Conservation (phyloP, 139 green algal genomes). For the Yamagishiella unicocca region DNA sequence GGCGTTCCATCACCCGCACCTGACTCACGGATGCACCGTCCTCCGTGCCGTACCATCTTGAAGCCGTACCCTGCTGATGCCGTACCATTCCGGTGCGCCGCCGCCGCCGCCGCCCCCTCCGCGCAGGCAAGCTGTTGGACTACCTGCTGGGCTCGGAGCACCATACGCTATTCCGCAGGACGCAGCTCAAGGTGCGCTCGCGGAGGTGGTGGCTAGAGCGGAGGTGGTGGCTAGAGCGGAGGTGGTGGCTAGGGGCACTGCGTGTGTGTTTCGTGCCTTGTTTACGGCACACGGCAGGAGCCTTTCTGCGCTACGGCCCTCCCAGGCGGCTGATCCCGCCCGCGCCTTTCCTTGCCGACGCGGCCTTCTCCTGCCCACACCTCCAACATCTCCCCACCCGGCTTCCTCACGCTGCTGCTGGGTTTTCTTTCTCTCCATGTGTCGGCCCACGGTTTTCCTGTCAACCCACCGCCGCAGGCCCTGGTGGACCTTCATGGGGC, state of each 20-base stretch:
- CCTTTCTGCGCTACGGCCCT: too few relatives aligned
- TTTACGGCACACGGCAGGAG: too few relatives aligned
- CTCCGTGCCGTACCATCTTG: not conserved
- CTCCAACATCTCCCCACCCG: not conserved
- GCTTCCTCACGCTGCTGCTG: not conserved
- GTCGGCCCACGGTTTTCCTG: not conserved
- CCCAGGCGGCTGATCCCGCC: not conserved
- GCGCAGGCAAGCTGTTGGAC: conserved; percentile 77
- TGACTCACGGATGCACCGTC: not conserved
- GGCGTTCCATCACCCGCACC: not conserved
- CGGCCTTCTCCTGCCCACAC: not conserved
- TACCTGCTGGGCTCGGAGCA: conserved; percentile 72
- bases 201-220: not conserved
- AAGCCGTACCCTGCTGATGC: not conserved
- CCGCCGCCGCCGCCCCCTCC: not conserved
- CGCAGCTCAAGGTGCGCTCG: conserved; percentile 71
- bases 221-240: not conserved
- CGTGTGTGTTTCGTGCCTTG: not conserved
- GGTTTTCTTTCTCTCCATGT: not conserved
- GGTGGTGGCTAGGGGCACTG: not conserved
- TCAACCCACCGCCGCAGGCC: conserved; percentile 60
- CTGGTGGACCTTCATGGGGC: conserved; percentile 87
- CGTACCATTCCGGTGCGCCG: not conserved
- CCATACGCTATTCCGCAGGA: conserved; percentile 57
- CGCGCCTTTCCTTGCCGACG: not conserved